Evolutionary conservation across 805 yeast genomes (phyloP).

Genomic region (Teunomyces aglyptinius): DNA sequence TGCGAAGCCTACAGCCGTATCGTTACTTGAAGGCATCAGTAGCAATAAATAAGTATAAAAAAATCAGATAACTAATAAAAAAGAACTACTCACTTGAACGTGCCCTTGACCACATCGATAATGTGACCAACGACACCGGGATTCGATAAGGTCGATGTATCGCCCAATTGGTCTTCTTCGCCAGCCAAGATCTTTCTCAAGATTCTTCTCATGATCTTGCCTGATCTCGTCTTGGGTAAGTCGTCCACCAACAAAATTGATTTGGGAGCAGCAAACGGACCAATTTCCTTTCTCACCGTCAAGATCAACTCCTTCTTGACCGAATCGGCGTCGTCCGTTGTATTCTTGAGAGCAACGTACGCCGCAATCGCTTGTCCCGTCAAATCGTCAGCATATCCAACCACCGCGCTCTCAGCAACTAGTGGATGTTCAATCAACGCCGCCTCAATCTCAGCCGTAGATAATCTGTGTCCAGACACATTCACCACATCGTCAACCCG

Average conservation of each 20-base stretch:
- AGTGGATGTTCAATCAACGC: slow-evolving; percentile 74
- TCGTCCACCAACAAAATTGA: slow-evolving; percentile 79
- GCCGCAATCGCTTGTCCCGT: slow-evolving; percentile 98
- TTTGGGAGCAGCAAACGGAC: slow-evolving; percentile 96
- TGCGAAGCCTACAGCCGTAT: slow-evolving; percentile 67
- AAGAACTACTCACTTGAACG: slow-evolving; percentile 11
- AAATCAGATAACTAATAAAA: background rate
- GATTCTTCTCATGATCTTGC: slow-evolving; percentile 98
- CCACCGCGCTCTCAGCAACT: slow-evolving; percentile 96
- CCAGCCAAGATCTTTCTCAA: slow-evolving; percentile 89
- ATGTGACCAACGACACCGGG: slow-evolving; percentile 80
- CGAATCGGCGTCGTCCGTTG: slow-evolving; percentile 49
- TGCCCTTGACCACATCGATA: slow-evolving; percentile 59
- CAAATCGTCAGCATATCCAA: slow-evolving; percentile 89
- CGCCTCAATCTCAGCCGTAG: slow-evolving; percentile 98
- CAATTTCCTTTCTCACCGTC: slow-evolving; percentile 89
- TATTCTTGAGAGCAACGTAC: slow-evolving; percentile 77
- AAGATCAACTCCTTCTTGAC: slow-evolving; percentile 72
- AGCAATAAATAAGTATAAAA: slow-evolving; percentile 1
- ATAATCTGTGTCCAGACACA: slow-evolving; percentile 94
- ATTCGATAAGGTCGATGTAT: slow-evolving; percentile 82
- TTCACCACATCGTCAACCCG: slow-evolving; percentile 98
- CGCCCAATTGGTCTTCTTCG: slow-evolving; percentile 92
- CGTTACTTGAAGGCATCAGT: slow-evolving; percentile 16
- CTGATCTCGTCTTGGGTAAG: slow-evolving; percentile 97